A percentile compares a stretch with the other conserved stretches of the same genome.
Conservation (phyloP, 2,329 filamentous ascomycete species). For the Cytospora piceae region DNA sequence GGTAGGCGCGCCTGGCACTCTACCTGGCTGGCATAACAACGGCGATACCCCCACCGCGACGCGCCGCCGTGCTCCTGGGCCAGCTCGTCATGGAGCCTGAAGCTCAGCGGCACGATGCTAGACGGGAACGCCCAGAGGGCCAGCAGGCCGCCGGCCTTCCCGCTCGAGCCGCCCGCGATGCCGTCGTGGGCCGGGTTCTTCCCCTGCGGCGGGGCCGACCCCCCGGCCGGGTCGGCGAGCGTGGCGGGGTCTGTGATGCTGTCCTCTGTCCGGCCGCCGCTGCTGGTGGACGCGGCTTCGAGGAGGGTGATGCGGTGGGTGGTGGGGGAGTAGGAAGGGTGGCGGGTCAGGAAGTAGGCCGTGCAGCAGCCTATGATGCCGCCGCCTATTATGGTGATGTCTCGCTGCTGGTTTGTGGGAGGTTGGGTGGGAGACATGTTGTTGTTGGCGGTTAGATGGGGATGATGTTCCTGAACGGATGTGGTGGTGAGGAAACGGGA, state of each 20-base stretch:
- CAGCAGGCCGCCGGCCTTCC: constrained; percentile 76
- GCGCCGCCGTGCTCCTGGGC: constrained; percentile 69
- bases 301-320: constrained; percentile 71
- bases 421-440: neutral
- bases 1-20: constrained; percentile 25
- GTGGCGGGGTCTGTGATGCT: constrained; percentile 40
- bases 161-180: constrained; percentile 75
- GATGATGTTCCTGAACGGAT: no score
- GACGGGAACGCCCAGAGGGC: constrained; percentile 76
- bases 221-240: constrained; percentile 36
- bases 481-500: neutral
- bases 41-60: constrained; percentile 71
- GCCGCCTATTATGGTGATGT: constrained; percentile 55
- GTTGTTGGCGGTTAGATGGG: neutral
- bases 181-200: constrained; percentile 41
- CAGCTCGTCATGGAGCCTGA: constrained; percentile 68
- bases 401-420: neutral
- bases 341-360: constrained; percentile 74
- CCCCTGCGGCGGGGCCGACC: constrained; percentile 27
- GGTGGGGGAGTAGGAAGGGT: constrained; percentile 66
- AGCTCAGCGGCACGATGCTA: constrained; percentile 72
- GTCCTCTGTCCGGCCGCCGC: constrained; percentile 40
- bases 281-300: constrained; percentile 52
- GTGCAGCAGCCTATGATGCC: constrained; percentile 77
- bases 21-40: constrained; percentile 37